Base-by-base conservation (phyloP, 2,329 filamentous ascomycete species). In the Pseudocercospora cruenta region DNA sequence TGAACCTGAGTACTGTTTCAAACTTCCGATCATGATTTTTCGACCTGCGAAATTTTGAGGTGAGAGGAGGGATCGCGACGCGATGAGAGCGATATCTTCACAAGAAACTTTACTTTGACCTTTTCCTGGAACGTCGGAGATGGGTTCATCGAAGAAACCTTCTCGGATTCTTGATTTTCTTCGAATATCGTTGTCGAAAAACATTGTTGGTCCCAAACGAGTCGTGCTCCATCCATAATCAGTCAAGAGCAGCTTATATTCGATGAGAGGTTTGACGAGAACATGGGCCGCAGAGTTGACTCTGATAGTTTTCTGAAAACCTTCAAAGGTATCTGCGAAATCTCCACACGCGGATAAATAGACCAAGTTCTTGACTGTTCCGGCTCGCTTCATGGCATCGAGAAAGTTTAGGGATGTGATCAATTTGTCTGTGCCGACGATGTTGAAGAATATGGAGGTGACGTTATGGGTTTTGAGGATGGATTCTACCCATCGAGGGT, bases 1-100 rank as follows among this genome's bases (percentile, higher is more conserved):
- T 3, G 55, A 8, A 2, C 63, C 66, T 1, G 65, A 61, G 19
- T 59, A 69, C 8, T 10, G 19, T 21, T 58, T 55, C n/a, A 58
- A 36, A 21, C 63, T 64, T 6, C 67, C 67, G 4, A 69, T 62
- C 63, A 66, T 66, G 31, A 69, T 61, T 57, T 69, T 69, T 31
- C 63, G 64, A 5, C 67, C 67, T 4, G 57, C 67, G 60, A 60
- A 68, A 7, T 28, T 47, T 7, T 47, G 16, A 8, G 43, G 58
- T 4, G 55, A 7, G 1, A 66, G 49, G 10, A 69, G 45, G 12
- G 63, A 39, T 31, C 66, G 66, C 6, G 49, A 47, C 7, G 63
- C 66, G 3, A 55, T 63, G 12, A 64, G 7, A 7, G 64, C 67
- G 1, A 69, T 69, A 49, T 69, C 67, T 7, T 58, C 43, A 19